Conservation (phyloP, 2,329 filamentous ascomycete species). For the Calonectria henricotiae region DNA sequence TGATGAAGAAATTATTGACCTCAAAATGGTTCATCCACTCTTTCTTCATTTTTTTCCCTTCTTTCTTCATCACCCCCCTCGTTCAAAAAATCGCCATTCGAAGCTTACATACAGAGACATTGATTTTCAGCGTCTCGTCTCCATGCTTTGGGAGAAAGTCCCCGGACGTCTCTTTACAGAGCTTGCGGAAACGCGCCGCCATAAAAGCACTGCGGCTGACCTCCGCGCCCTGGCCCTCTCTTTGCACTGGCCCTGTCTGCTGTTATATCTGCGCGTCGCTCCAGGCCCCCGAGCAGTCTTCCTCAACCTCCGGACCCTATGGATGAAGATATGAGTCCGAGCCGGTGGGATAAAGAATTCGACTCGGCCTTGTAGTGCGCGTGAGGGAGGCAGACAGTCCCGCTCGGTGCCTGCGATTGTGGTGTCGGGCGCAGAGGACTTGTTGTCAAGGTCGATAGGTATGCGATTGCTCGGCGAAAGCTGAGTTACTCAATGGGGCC, state of each 20-base stretch:
- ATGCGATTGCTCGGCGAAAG: constrained; percentile 89
- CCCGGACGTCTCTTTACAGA: constrained; percentile 83
- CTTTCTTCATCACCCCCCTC: constrained; percentile 78
- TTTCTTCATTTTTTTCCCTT: constrained; percentile 46
- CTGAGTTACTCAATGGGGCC: constrained; percentile 99
- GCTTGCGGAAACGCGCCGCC: constrained; percentile 98
- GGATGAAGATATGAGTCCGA: constrained; percentile 94
- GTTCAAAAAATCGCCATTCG: constrained; percentile 99
- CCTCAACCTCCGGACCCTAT: constrained; percentile 64
- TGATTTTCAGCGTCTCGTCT: constrained; percentile 57
- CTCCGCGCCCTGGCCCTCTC: constrained; percentile 74
- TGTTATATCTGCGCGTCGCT: constrained; percentile 62
- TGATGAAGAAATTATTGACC: constrained; percentile 21
- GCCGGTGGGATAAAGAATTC: constrained; percentile 44
- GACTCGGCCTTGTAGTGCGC: constrained; percentile 34
- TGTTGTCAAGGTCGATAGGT: constrained; percentile 97
- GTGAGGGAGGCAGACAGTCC: constrained; percentile 62
- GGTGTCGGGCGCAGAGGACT: constrained; percentile 69
- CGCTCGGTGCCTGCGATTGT: constrained; percentile 65
- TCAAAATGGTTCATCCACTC: constrained; percentile 29
- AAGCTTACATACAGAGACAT: constrained; percentile 93
- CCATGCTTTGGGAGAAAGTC: constrained; percentile 99
- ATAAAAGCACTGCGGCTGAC: constrained; percentile 98
- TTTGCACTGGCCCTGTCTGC: constrained; percentile 61
- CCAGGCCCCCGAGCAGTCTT: background rate